phyloP scores from a whole-genome alignment of 257 asterid genomes.

The Solanum neorickii region DNA sequence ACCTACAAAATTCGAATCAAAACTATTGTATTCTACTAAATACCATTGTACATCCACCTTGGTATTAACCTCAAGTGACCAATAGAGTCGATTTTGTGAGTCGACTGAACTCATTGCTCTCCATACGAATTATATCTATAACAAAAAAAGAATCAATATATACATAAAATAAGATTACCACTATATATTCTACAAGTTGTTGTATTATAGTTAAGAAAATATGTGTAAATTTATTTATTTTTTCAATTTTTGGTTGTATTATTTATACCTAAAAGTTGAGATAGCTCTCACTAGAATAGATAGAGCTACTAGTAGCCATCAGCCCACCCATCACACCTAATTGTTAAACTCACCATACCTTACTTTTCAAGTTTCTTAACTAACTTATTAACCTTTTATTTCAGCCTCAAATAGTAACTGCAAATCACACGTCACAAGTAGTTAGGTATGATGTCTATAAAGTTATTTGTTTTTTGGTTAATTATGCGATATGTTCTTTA shows the following conservation, averaged over 20 bases:
- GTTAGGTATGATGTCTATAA: slow-evolving; percentile 2
- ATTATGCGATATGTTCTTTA: rapidly evolving
- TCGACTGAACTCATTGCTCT: background rate
- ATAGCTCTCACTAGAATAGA: background rate
- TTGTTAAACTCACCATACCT: slow-evolving; percentile 10
- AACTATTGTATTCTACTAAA: background rate
- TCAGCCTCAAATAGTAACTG: slow-evolving; percentile 10
- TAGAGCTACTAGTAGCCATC: slow-evolving; percentile 12
- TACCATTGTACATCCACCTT: background rate
- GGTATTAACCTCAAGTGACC: background rate
- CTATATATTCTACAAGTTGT: background rate
- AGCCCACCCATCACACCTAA: slow-evolving; percentile 36
- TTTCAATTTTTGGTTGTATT: background rate
- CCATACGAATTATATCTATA: background rate
- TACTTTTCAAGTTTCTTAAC: slow-evolving; percentile 25
- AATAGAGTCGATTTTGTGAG: background rate
- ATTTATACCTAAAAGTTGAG: background rate
- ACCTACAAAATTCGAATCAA: background rate
- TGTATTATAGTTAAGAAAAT: background rate
- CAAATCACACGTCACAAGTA: slow-evolving; percentile 13
- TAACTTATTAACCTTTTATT: slow-evolving; percentile 1
- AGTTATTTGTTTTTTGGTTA: background rate
- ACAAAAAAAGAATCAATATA: background rate
- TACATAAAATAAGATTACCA: background rate
- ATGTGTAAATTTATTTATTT: background rate